These are phyloP conservation scores for Septoria petroselini DNA, from an alignment of 2,329 filamentous ascomycete species.

Conservation along the genomic window DNA sequence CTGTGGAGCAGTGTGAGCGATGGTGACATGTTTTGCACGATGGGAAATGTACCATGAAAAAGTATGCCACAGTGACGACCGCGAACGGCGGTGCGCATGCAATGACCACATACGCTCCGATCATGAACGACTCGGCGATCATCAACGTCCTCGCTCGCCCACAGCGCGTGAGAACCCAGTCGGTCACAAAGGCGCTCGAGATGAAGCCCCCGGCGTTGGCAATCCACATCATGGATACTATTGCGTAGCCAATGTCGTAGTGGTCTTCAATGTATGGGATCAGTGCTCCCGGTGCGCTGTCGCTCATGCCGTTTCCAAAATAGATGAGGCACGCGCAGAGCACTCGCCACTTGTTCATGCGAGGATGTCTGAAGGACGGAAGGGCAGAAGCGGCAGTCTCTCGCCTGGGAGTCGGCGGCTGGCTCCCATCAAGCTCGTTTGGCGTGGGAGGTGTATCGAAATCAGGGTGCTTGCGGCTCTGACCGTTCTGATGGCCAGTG, in stretches of 20 bases:
- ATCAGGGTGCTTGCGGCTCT: conserved; percentile 16
- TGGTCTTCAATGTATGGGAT: conserved; percentile 77
- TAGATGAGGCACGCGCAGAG: conserved; percentile 62
- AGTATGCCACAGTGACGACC: conserved; percentile 57
- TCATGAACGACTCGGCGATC: conserved; percentile 56
- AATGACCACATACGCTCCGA: conserved; percentile 62
- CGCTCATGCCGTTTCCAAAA: conserved; percentile 68
- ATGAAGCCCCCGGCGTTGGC: conserved; percentile 60
- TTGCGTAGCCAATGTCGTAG: conserved; percentile 71
- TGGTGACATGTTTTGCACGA: no score
- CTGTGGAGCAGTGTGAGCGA: background rate
- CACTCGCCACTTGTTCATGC: conserved; percentile 69
- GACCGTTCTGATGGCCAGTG: background rate
- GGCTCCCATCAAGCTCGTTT: conserved; percentile 54
- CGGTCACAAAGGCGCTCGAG: conserved; percentile 65
- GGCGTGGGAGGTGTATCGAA: conserved; percentile 38
- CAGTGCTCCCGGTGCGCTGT: conserved; percentile 67
- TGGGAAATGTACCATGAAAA: conserved; percentile 59
- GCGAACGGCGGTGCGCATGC: conserved; percentile 68
- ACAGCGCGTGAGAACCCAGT: conserved; percentile 59
- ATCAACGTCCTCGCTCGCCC: conserved; percentile 65
- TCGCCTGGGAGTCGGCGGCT: conserved; percentile 48
- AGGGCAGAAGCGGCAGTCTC: conserved; percentile 48
- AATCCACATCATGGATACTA: conserved; percentile 74
- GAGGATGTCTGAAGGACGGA: conserved; percentile 56